Conservation (phyloP, 108 stramenopile genomes). For the Cyclotella atomus region DNA sequence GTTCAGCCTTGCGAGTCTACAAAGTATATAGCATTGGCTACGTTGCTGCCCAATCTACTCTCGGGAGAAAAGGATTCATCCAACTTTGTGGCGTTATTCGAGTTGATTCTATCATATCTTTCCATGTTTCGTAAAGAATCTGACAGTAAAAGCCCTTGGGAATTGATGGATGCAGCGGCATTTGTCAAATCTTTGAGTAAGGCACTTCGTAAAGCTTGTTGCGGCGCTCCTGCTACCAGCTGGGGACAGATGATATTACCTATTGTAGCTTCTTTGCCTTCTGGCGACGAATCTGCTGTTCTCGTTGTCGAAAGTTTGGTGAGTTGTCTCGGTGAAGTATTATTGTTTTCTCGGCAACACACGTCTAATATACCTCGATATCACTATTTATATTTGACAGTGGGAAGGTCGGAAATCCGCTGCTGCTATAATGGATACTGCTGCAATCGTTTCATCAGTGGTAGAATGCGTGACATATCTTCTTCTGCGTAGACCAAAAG, state of each 20-base stretch:
- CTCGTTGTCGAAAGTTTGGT: constrained; percentile 47
- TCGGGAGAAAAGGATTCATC: constrained; percentile 71
- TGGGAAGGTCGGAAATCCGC: constrained; percentile 72
- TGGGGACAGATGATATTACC: constrained; percentile 83
- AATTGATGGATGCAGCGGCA: constrained; percentile 23
- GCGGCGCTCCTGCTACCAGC: constrained; percentile 55
- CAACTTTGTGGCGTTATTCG: constrained; percentile 63
- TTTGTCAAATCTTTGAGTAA: constrained; percentile 64
- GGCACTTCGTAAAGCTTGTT: constrained; percentile 69
- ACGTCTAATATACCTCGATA: neutral
- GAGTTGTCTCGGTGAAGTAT: neutral
- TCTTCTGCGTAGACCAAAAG: constrained; percentile 45
- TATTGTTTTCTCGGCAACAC: neutral
- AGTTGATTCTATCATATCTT: constrained; percentile 66
- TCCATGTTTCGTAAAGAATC: constrained; percentile 2
- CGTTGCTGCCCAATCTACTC: constrained; percentile 55
- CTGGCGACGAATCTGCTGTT: constrained; percentile 11
- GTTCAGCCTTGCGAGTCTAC: constrained; percentile 12
- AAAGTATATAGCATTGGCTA: constrained; percentile 36
- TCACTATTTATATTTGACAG: no score
- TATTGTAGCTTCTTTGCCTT: constrained; percentile 59
- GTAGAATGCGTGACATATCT: constrained; percentile 72
- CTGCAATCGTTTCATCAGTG: constrained; percentile 62
- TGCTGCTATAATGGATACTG: constrained; percentile 51
- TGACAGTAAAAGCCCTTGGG: constrained; percentile 18